Conservation (phyloP, 2,329 filamentous ascomycete species). For the Chaetomiaceae sp. region DNA sequence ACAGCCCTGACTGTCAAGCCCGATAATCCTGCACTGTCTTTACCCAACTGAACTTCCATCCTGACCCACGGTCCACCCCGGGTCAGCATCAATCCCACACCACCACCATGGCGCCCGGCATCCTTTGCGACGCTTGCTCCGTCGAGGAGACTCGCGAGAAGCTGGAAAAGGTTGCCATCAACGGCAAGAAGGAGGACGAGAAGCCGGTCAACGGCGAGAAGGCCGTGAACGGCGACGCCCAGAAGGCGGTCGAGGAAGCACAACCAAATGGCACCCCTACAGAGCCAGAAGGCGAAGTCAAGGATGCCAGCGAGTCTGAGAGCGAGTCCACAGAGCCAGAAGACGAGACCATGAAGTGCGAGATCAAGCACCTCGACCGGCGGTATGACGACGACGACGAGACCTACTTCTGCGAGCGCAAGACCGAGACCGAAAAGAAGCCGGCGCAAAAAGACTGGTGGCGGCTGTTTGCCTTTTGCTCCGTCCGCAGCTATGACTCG, state of each 20-base stretch:
- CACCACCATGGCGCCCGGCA: constrained; percentile 10
- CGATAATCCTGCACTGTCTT: neutral
- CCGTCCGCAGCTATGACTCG: constrained; percentile 26
- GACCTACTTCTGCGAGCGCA: constrained; percentile 28
- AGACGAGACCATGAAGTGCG: constrained; percentile 31
- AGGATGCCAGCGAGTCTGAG: neutral
- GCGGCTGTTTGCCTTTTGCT: constrained; percentile 31
- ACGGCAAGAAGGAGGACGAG: neutral
- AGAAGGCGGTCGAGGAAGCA: neutral
- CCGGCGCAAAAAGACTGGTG: constrained; percentile 30
- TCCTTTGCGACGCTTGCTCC: neutral
- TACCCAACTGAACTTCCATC: neutral
- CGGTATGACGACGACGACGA: constrained; percentile 28
- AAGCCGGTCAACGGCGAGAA: neutral
- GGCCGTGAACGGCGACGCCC: neutral
- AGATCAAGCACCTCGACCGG: constrained; percentile 28
- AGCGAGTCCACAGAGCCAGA: constrained; percentile 14
- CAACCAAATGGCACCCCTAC: neutral
- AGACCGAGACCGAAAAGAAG: constrained; percentile 18
- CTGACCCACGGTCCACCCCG: neutral
- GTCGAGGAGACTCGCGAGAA: neutral
- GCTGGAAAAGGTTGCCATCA: neutral
- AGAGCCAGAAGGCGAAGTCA: neutral
- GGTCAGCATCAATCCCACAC: neutral
- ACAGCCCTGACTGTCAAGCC: too few species aligned